Base-by-base conservation (phyloP, 441 rosid species). In the Gossypium davidsonii region DNA sequence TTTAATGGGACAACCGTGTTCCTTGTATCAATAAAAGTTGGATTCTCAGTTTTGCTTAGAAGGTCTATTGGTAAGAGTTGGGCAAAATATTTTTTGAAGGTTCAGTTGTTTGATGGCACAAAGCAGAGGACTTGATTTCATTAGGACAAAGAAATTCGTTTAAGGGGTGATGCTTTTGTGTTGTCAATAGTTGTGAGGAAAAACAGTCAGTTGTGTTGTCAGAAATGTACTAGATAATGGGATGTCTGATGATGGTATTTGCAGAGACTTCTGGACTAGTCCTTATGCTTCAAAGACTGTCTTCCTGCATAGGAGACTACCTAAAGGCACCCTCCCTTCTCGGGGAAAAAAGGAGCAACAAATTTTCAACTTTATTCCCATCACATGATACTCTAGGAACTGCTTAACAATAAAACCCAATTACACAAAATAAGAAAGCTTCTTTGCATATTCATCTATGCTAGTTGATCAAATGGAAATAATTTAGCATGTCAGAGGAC, bases 401-500 rank as follows among this genome's bases (percentile, higher is more conserved):
- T 46, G 56, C 70, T 66, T 66, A 65, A 65, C 21, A 6, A 23
- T 14, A 46, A 66, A 66, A 66, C n/a, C 21, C 70, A 66, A 66
- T 66, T 14, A 48, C 12, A 14, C 39, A 66, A 66, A 14, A 46
- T 18, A 65, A 65, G 70, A 66, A 66, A 66, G 39, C 70, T 25
- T 64, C 9, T 10, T 44, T 14, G 21, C 15, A 46, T 66, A 23
- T 8, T 23, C 20, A 23, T 46, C 39, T 46, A 2, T 44, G 20
- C 56, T 12, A 44, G 39, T 66, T 66, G 56, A 66, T 21, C 34
- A 23, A 66, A 46, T 66, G 70, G 70, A 25, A 66, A 66, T 12
- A 46, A 46, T 66, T 46, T 25, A 23, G 10, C 39, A 23, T 23
- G 7, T 14, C 56, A 23, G 20, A 66, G 37, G 57, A 66, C 0